Conservation (phyloP, 331 rosid species). For the Saraca asoca region DNA sequence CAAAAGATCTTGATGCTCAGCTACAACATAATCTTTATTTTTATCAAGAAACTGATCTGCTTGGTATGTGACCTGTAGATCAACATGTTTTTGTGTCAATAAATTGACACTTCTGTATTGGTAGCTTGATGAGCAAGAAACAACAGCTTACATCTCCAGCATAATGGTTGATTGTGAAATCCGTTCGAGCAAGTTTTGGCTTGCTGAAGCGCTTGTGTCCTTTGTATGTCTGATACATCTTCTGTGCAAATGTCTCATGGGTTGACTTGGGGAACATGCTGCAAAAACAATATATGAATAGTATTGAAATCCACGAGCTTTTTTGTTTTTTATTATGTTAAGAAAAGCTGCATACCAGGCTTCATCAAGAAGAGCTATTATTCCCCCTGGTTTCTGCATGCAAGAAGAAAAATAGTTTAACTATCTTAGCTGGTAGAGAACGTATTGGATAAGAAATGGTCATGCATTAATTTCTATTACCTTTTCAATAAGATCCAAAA, state of each 20-base stretch:
- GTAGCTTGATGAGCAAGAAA: conserved; percentile 6
- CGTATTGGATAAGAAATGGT: conserved; percentile 15
- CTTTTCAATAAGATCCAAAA: conserved; percentile 85
- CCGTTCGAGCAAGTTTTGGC: conserved; percentile 78
- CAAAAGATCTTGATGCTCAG: conserved; percentile 82
- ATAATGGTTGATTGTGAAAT: conserved; percentile 76
- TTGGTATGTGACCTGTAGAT: conserved; percentile 70
- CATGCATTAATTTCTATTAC: conserved; percentile 37
- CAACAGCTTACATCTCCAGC: conserved; percentile 78
- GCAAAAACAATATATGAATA: conserved; percentile 37
- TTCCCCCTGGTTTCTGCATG: conserved; percentile 89
- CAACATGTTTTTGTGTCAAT: conserved; percentile 21
- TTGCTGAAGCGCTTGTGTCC: conserved; percentile 78
- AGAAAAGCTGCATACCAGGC: conserved; percentile 67
- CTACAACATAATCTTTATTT: conserved; percentile 85
- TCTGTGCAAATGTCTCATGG: conserved; percentile 88
- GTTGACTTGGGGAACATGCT: conserved; percentile 92
- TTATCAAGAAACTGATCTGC: conserved; percentile 83
- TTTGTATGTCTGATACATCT: conserved; percentile 86
- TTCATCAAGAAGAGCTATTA: conserved; percentile 89
- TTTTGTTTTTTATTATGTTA: conserved; percentile 16
- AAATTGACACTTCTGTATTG: conserved; percentile 26
- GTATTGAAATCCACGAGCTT: neutral
- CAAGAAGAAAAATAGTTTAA: conserved; percentile 26
- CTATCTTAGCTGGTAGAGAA: conserved; percentile 23